Evolutionary conservation across 805 yeast genomes (phyloP).

Genomic region (Candida mattraensis): DNA sequence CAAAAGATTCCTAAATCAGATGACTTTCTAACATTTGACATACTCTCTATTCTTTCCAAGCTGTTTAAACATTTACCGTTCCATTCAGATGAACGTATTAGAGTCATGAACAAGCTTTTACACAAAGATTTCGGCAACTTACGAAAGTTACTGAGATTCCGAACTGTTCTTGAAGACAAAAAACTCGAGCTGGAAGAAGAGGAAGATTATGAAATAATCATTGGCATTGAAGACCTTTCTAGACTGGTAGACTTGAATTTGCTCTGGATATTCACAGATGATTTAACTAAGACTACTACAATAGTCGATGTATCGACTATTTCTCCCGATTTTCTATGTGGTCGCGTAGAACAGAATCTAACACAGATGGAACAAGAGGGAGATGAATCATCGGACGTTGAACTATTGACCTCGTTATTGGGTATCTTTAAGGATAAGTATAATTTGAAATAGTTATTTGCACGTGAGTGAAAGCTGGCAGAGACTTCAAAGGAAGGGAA

Average conservation of each 20-base stretch:
- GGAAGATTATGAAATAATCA: neutral
- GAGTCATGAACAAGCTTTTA: conserved; percentile 20
- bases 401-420: too few relatives aligned
- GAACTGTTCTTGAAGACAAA: conserved; percentile 2
- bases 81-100: conserved; percentile 19
- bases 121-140: conserved; percentile 16
- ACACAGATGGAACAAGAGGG: too few relatives aligned
- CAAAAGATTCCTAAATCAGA: conserved; percentile 7
- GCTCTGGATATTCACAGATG: conserved; percentile 13
- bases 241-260: conserved; percentile 3
- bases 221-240: conserved; percentile 3
- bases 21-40: conserved; percentile 1
- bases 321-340: neutral
- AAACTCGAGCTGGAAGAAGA: conserved; percentile 4
- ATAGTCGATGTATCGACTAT: neutral
- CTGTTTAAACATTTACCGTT: conserved; percentile 18
- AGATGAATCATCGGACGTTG: too few relatives aligned
- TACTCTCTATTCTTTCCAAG: conserved; percentile 11
- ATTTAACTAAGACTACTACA: too few relatives aligned
- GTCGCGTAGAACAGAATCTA: neutral
- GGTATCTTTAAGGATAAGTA: too few relatives aligned
- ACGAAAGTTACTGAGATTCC: conserved; percentile 8
- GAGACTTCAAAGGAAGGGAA: too few relatives aligned
- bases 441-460: too few relatives aligned
- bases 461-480: too few relatives aligned